A percentile compares a stretch with the other conserved stretches of the same genome.
phyloP scores from a whole-genome alignment of 352 stramenopile species.

The Phytophthora ramorum region DNA sequence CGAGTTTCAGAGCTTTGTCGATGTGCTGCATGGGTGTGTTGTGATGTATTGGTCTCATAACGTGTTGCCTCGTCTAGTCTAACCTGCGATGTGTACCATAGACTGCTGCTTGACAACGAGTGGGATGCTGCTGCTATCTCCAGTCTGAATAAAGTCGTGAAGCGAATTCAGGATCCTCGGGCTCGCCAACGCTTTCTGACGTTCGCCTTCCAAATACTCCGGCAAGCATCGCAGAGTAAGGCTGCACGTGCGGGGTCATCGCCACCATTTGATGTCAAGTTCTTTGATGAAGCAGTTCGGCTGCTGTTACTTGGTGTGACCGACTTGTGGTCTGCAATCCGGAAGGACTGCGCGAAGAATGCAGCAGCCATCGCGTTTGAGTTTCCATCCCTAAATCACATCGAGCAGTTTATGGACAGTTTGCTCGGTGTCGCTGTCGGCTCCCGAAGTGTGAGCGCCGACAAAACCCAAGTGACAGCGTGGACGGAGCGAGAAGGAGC shows the following conservation, averaged over 20 bases:
- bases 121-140: constrained; percentile 27
- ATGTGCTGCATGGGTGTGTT: constrained; percentile 21
- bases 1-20: constrained; percentile 13
- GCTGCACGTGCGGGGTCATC: background rate
- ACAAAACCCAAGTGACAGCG: constrained; percentile 30
- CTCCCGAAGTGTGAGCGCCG: constrained; percentile 26
- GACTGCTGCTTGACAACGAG: constrained; percentile 28
- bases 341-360: constrained; percentile 50
- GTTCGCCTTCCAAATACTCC: constrained; percentile 43
- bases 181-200: constrained; percentile 43
- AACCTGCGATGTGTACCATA: constrained; percentile 4
- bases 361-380: constrained; percentile 33
- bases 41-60: background rate
- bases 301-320: constrained; percentile 59
- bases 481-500: constrained; percentile 64
- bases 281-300: constrained; percentile 33
- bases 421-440: constrained; percentile 49
- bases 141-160: constrained; percentile 23
- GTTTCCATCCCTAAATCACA: constrained; percentile 32
- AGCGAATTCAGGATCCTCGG: constrained; percentile 47
- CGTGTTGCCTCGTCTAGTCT: constrained; percentile 1
- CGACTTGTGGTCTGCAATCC: constrained; percentile 77
- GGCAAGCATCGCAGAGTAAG: background rate
- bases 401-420: constrained; percentile 53
- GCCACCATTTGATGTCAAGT: constrained; percentile 18